A percentile compares a stretch with the other conserved stretches of the same genome.
Conservation (phyloP, 2,329 filamentous ascomycete species). For the Ceratocystis variospora region DNA sequence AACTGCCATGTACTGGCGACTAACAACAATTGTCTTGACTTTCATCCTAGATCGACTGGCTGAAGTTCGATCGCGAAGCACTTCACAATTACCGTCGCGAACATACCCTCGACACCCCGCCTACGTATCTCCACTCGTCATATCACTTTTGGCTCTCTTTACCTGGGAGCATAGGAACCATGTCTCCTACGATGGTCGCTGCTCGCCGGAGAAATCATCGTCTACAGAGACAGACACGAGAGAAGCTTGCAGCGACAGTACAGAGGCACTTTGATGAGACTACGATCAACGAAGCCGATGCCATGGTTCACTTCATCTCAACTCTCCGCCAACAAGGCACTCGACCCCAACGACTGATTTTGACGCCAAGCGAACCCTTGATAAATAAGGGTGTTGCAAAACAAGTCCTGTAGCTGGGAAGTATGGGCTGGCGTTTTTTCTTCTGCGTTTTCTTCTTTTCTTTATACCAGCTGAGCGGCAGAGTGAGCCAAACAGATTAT, state of each 20-base stretch:
- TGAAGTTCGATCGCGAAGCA: slow-evolving; percentile 49
- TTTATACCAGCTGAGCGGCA: slow-evolving; percentile 8
- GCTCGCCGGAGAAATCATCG: slow-evolving; percentile 40
- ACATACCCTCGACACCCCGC: slow-evolving; percentile 56
- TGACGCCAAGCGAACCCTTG: slow-evolving; percentile 15
- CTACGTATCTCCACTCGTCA: slow-evolving; percentile 48
- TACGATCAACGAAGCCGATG: slow-evolving; percentile 67
- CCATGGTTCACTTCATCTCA: slow-evolving; percentile 67
- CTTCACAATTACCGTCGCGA: slow-evolving; percentile 64
- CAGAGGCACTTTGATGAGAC: slow-evolving; percentile 74
- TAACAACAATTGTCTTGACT: not conserved
- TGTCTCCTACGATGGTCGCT: slow-evolving; percentile 57
- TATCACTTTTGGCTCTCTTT: slow-evolving; percentile 49
- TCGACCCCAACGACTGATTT: slow-evolving; percentile 12
- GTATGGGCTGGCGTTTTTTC: not conserved
- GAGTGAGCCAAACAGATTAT: slow-evolving; percentile 14
- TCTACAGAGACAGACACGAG: slow-evolving; percentile 43
- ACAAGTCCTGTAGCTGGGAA: not conserved
- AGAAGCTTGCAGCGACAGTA: slow-evolving; percentile 56
- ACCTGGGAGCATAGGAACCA: slow-evolving; percentile 50
- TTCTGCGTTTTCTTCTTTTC: not conserved
- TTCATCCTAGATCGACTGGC: slow-evolving; percentile 45
- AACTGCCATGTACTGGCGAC: not conserved
- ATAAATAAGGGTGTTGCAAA: slow-evolving; percentile 5
- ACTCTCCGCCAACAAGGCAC: slow-evolving; percentile 36